Base-by-base conservation (phyloP, 2,329 filamentous ascomycete species). In the Cercospora brassicicola region DNA sequence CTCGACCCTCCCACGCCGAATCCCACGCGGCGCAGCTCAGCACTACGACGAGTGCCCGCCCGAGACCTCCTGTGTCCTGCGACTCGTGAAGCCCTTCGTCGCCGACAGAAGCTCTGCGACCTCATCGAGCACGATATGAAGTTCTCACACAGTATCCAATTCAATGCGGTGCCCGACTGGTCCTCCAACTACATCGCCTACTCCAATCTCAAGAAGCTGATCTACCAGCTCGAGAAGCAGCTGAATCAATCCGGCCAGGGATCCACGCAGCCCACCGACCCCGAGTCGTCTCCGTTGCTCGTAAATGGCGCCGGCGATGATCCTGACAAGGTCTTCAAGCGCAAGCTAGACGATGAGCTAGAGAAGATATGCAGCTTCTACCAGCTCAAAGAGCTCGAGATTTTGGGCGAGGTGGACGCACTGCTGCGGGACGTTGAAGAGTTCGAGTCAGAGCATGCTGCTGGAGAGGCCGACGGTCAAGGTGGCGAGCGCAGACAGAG, bases 121-220 rank as follows among this genome's bases (percentile, higher is more conserved):
- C 89, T 94, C 76, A 87, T 91, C 75, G 84, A 89, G 74, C 87
- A 91, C 88, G 92, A 93, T 78, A 99, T 99, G 95, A 98, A 98
- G 90, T 99, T 99, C 86, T 98, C 94, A 18, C 95, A 99, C 81
- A 98, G 94, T 82, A 90, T 99, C 75, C 95, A 99, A 85, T 99
- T 99, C 84, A 99, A 99, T 84, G 94, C 95, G 71, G 95, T 99
- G 75, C 95, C 95, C n/a, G 95, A 99, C 82, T 99, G 95, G 95
- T 97, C 93, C 84, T 94, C 90, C 76, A 89, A 98, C 81, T 99
- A 99, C 81, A 96, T 99, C 78, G 92, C 94, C 69, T 99, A 99
- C 82, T 97, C 94, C 83, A 98, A 97, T 78, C 87, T 99, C 75
- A 99, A 99, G 86, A 99, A 99, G 85, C 87, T 97, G 67, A 98